Percentiles rank a stretch among this genome's conserved stretches.
Conservation (phyloP, 1,284 basidiomycete species). For the Microbotryomycetes sp. region DNA sequence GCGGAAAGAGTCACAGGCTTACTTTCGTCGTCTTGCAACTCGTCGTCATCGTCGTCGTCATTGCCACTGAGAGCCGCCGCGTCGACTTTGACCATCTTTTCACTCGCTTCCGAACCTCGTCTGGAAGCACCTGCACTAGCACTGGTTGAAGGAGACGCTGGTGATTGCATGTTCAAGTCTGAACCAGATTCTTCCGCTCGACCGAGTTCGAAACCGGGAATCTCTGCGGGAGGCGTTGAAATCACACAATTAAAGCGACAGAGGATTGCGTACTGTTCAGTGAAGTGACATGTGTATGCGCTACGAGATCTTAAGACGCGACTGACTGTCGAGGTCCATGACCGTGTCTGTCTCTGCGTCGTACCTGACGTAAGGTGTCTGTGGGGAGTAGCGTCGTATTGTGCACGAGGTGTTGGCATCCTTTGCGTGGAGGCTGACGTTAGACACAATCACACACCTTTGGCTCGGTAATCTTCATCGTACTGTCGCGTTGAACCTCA, state of each 20-base stretch:
- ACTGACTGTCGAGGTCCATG: conserved; percentile 37
- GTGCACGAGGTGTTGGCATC: background rate
- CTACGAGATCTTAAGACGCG: background rate
- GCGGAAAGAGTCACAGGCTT: conserved; percentile 2
- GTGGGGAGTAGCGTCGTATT: too few relatives aligned
- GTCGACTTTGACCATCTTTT: conserved; percentile 37
- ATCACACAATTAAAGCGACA: too few relatives aligned
- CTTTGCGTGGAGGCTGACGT: background rate
- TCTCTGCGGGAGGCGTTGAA: conserved; percentile 32
- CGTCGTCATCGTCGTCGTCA: conserved; percentile 23
- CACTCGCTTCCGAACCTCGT: conserved; percentile 30
- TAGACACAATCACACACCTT: conserved; percentile 5
- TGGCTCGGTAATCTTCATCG: conserved; percentile 38
- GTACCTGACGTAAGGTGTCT: conserved; percentile 37
- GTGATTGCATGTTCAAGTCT: background rate
- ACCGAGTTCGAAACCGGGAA: conserved; percentile 38
- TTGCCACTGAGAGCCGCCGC: conserved; percentile 13
- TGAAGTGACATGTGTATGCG: background rate
- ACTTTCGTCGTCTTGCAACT: conserved; percentile 34
- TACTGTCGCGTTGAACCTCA: conserved; percentile 32
- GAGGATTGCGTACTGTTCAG: background rate
- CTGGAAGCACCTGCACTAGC: conserved; percentile 5
- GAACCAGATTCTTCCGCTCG: conserved; percentile 9
- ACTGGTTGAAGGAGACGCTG: background rate
- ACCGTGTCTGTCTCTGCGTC: conserved; percentile 39